Evolutionary conservation across 1,139 yeast genomes (phyloP).

Genomic region (Yamadazyma siamensis): DNA sequence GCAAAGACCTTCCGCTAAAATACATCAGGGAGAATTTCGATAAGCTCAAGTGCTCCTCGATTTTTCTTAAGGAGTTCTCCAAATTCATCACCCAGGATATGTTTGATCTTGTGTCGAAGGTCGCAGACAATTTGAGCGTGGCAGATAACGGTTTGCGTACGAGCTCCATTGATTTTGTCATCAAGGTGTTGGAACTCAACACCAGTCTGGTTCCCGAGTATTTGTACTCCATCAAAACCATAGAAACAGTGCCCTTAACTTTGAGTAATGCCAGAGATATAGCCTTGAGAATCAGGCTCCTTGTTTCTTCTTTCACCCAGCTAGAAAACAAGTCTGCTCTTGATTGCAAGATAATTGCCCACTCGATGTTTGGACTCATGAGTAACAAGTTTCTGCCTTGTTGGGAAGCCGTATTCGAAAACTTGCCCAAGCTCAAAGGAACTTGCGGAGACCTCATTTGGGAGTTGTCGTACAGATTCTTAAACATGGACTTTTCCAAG

Average conservation of each 20-base stretch:
- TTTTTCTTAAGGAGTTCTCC: conserved; percentile 19
- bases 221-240: conserved; percentile 43
- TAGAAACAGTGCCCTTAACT: conserved; percentile 72
- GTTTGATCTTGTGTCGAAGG: conserved; percentile 3
- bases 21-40: conserved; percentile 9
- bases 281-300: conserved; percentile 61
- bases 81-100: neutral
- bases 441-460: conserved; percentile 53
- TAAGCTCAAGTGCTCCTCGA: conserved; percentile 17
- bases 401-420: conserved; percentile 73
- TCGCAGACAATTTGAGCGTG: conserved; percentile 34
- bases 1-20: neutral
- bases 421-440: conserved; percentile 45
- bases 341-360: conserved; percentile 44
- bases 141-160: conserved; percentile 49
- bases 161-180: conserved; percentile 40
- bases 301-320: conserved; percentile 50
- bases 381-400: conserved; percentile 79
- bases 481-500: conserved; percentile 26
- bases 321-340: conserved; percentile 23
- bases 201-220: conserved; percentile 30
- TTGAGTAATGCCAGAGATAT: conserved; percentile 75
- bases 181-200: conserved; percentile 22
- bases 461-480: conserved; percentile 46
- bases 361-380: conserved; percentile 69